A percentile compares a stretch with the other conserved stretches of the same genome.
phyloP scores from a whole-genome alignment of 768 basidiomycete genomes.

The Russula foetens region DNA sequence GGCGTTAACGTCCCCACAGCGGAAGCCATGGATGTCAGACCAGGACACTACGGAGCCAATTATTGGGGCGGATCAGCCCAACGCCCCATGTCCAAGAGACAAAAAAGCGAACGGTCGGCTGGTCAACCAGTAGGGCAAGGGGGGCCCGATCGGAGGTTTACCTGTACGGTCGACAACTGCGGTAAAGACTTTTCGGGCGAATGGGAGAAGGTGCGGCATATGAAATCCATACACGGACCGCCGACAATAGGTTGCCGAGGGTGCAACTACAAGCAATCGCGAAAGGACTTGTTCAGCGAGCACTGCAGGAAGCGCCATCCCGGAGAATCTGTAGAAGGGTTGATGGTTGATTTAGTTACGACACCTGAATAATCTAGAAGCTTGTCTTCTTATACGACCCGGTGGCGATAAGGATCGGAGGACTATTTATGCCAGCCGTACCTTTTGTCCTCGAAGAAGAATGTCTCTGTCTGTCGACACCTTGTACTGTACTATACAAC shows the following conservation, averaged over 20 bases:
- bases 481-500: not conserved
- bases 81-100: not conserved
- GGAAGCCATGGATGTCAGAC: not conserved
- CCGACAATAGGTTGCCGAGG: constrained; percentile 9
- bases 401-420: not conserved
- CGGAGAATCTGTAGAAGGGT: not conserved
- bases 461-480: not conserved
- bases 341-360: not conserved
- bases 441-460: not conserved
- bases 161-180: not conserved
- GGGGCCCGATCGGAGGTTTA: constrained; percentile 2
- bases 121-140: not conserved
- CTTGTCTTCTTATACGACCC: no score
- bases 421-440: not conserved
- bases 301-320: constrained; percentile 16
- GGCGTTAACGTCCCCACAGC: not conserved
- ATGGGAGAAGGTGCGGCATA: constrained; percentile 11
- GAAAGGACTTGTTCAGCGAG: constrained; percentile 12
- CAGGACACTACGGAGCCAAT: not conserved
- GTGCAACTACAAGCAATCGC: constrained; percentile 16
- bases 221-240: constrained; percentile 11
- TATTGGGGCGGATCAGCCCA: not conserved
- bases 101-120: not conserved
- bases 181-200: constrained; percentile 11
- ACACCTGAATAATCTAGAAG: not conserved